Percentiles rank a stretch among this genome's conserved stretches.
phyloP scores from a whole-genome alignment of 2,329 filamentous ascomycete genomes.

The Diaporthe citrichinensis region DNA sequence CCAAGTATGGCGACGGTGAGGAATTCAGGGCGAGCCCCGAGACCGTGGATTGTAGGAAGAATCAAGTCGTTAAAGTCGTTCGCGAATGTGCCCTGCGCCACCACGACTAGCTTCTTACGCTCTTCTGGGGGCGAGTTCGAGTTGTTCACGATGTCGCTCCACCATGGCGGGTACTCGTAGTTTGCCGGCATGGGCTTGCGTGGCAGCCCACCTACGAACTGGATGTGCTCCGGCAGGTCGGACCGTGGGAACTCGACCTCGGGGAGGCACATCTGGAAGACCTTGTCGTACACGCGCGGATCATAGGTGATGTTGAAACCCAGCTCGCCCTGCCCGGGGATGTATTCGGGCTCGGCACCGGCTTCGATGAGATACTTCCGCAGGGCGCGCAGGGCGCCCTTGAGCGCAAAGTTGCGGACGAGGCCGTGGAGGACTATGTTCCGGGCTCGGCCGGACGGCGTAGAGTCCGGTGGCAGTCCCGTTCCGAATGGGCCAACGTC shows the following conservation, averaged over 20 bases:
- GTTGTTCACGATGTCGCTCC: constrained; percentile 56
- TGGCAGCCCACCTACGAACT: constrained; percentile 59
- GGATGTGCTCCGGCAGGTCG: constrained; percentile 55
- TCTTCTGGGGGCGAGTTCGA: constrained; percentile 39
- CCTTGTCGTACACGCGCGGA: constrained; percentile 48
- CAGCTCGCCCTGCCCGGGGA: constrained; percentile 8
- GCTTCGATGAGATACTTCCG: constrained; percentile 50
- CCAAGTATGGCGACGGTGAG: constrained; percentile 54
- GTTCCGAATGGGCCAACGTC: constrained; percentile 43
- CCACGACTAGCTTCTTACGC: constrained; percentile 59
- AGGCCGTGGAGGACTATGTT: constrained; percentile 44
- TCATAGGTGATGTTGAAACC: constrained; percentile 31
- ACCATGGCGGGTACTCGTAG: constrained; percentile 59
- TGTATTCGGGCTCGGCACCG: background rate
- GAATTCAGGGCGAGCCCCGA: constrained; percentile 57
- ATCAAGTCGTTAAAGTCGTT: constrained; percentile 58
- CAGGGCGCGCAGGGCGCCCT: constrained; percentile 45
- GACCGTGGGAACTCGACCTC: constrained; percentile 56
- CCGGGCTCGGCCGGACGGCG: constrained; percentile 21
- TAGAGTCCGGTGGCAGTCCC: constrained; percentile 17
- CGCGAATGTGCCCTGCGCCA: constrained; percentile 63
- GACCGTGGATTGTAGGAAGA: constrained; percentile 59
- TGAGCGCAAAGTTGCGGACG: constrained; percentile 48
- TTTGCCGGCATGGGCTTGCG: constrained; percentile 48
- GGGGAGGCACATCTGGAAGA: constrained; percentile 55